Base-by-base conservation (phyloP, 164 flowering plant species). In the Aristolochia fimbriata region DNA sequence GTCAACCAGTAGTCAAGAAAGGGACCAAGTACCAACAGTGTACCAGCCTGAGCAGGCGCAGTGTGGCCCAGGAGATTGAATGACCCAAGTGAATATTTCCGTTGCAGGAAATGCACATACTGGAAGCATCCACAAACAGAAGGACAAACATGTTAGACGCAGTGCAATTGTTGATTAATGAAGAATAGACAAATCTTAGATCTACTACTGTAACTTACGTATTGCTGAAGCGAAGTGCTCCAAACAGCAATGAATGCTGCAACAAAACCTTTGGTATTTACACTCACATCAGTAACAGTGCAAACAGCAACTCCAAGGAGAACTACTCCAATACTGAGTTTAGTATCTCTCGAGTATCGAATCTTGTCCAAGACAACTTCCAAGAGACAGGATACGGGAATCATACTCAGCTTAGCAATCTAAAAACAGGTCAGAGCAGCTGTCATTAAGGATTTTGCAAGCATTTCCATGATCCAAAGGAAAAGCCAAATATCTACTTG, bases 371-470 rank as follows among this genome's bases (percentile, higher is more conserved):
- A 31, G 64, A 66, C 58, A 54, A 66, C 69, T 66, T 66, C 69
- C 55, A 66, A 41, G 20, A 66, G 47, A 33, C 69, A 66, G 48
- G 69, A 66, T 6, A 66, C 69, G 41, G 69, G 76, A 76, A 89
- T 89, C 97, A 89, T 89, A 74, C 86, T 89, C 70, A 89, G 77
- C 83, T 89, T 89, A 5, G 97, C 97, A 63, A 89, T 87, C 97
- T 89, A 81, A 47, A 1, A 65, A 57, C 43, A 37, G 43, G 43
- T 37, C 11, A 6, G 43, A 37, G 43, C 43, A 37, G 43, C 12
- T 37, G 11, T 3, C 1, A 0, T 37, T 37, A 7, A 37, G 43
- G 1, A 3, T 3, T 6, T 6, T 37, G 43, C 43, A 37, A 37
- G 43, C 43, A 37, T 37, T 37, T 37, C 43, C 10, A 37, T 37